Base-by-base conservation (phyloP, 2,329 filamentous ascomycete species). In the Fusarium succisae region DNA sequence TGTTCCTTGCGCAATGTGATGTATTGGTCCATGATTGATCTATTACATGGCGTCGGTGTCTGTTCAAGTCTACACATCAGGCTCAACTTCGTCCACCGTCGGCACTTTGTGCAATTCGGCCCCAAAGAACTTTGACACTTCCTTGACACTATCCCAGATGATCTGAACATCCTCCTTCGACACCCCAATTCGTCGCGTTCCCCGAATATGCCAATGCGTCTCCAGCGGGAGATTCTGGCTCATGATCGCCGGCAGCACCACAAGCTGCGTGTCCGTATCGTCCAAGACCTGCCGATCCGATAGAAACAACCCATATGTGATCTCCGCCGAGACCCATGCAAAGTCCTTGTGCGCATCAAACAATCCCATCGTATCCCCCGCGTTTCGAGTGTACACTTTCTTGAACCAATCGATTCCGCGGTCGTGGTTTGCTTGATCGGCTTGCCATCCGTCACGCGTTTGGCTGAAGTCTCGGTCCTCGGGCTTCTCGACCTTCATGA, bases 241-340 rank as follows among this genome's bases (percentile, higher is more conserved):
- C 86, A 90, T 88, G 63, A 91, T 90, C 3, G 85, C 86, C 7
- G 84, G 80, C 7, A 90, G 79, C 3, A 88, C 87, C 2, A 88
- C 84, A 14, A 90, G 79, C 73, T 90, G 86, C 3, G 89, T 90
- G 54, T 89, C 88, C 8, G 88, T 66, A 15, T 86, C 86, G 24
- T 86, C 85, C 8, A 91, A 79, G 15, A 90, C 86, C 70, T 83
- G 85, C 32, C 88, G 86, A 77, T 91, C 88, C 15, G 86, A 87
- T 2, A 91, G 83, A 72, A 87, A 91, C 17, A 91, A 80, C 0
- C 89, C 89, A 67, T 91, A 91, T 0, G 87, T 90, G 66, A 91
- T 89, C 60, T 89, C 81, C 24, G 83, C 81, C 24, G 84, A 86
- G 12, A 90, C 80, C 86, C 87, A 90, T 7, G 83, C 83, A 80